Conservation (phyloP, 805 yeast species). For the Teunomyces panamensis region DNA sequence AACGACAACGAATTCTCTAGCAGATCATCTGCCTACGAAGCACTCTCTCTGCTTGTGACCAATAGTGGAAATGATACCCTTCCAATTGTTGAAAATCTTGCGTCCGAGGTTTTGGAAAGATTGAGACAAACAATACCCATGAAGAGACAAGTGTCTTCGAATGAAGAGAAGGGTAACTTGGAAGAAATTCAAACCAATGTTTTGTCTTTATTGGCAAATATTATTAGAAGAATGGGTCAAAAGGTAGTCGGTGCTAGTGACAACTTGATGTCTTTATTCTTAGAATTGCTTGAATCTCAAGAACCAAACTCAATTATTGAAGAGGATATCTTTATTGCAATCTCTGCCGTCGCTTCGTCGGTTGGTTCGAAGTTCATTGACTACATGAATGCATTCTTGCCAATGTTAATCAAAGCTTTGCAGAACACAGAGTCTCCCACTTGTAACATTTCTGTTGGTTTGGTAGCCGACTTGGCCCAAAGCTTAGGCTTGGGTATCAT, state of each 20-base stretch:
- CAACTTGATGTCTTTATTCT: constrained; percentile 76
- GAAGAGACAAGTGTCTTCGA: constrained; percentile 51
- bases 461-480: constrained; percentile 91
- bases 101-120: constrained; percentile 69
- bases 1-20: constrained; percentile 81
- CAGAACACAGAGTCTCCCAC: constrained; percentile 80
- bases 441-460: constrained; percentile 87
- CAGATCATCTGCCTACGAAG: constrained; percentile 96
- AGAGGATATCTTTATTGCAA: constrained; percentile 90
- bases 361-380: constrained; percentile 66
- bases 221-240: constrained; percentile 74
- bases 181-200: constrained; percentile 87
- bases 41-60: constrained; percentile 76
- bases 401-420: constrained; percentile 76
- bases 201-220: constrained; percentile 73
- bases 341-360: constrained; percentile 85
- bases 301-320: constrained; percentile 78
- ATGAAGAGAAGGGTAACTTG: constrained; percentile 73
- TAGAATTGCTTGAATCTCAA: constrained; percentile 58
- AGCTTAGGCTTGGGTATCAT: constrained; percentile 73
- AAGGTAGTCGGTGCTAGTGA: constrained; percentile 72
- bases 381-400: constrained; percentile 80
- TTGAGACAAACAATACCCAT: constrained; percentile 66
- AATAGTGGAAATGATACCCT: constrained; percentile 70
- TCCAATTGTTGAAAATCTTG: constrained; percentile 66